Base-by-base conservation (phyloP, 2,329 filamentous ascomycete genomes). In the Claviceps citrina region DNA sequence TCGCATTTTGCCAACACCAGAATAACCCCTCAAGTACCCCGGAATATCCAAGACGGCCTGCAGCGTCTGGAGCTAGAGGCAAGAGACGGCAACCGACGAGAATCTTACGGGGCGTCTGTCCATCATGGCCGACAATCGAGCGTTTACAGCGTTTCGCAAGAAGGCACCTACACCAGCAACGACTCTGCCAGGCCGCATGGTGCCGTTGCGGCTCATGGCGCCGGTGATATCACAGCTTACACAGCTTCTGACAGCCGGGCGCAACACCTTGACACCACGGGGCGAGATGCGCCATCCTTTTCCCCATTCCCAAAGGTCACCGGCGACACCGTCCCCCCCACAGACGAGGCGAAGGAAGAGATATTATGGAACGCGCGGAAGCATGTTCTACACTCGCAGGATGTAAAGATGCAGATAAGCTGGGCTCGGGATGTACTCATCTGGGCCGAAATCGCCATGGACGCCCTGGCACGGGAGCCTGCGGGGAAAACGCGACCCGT, bases 21-120 rank as follows among this genome's bases (percentile, higher is more conserved):
- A 67, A 77, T 93, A 55, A 94, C 89, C 78, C 84, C 85, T 58
- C 86, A 95, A 70, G 86, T 95, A 49, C 85, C 89, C 50, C 83
- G 89, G 63, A 89, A 94, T 63, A 95, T 98, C 76, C 86, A 94
- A 65, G 81, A 93, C 55, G 89, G 84, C 62, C 74, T 98, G 49
- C 83, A 89, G 54, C 80, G 87, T 60, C 76, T 98, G 66, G 87
- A 95, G 68, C 71, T 86, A 44, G 79, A 86, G 66, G 81, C 81
- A 45, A 71, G 66, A 62, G 62, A 62, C 54, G 62, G 51, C 45
- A 54, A 56, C 42, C 52, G 52, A 52, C 55, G 57, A 57, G 50
- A 50, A 45, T 47, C 52, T 50, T 48, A 52, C 46, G 49, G 49
- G 42, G 44, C 51, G 46, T 49, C 54, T 45, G 53, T 52, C 46